Conservation (phyloP, 1,139 yeast species). For the Nakaseomyces bracarensis region DNA sequence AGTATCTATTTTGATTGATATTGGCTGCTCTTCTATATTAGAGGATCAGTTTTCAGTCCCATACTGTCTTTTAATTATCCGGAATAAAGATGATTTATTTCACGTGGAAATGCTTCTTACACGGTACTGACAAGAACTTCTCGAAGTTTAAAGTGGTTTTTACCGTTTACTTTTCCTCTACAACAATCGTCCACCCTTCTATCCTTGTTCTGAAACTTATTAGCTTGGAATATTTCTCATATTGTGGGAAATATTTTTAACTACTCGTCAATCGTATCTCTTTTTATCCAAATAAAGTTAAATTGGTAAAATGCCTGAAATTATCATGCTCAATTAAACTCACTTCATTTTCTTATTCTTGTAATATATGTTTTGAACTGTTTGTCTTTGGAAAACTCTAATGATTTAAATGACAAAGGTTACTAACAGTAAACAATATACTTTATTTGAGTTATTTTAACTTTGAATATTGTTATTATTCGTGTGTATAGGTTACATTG, state of each 20-base stretch:
- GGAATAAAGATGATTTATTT: conserved; percentile 51
- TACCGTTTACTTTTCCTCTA: conserved; percentile 72
- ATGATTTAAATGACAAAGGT: conserved; percentile 2
- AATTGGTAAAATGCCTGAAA: too few relatives aligned
- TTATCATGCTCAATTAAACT: too few relatives aligned
- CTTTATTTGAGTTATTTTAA: background rate
- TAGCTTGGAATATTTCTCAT: background rate
- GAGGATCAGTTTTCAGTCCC: conserved; percentile 48
- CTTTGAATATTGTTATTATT: background rate
- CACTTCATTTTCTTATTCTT: conserved; percentile 5
- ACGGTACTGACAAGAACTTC: conserved; percentile 40
- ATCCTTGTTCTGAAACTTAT: background rate
- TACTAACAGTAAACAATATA: conserved; percentile 2
- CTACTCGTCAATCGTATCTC: too few relatives aligned
- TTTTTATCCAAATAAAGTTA: background rate
- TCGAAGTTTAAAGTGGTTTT: conserved; percentile 12
- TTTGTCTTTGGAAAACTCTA: too few relatives aligned
- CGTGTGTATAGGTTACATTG: conserved; percentile 69
- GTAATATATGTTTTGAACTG: conserved; percentile 8
- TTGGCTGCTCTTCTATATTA: conserved; percentile 2
- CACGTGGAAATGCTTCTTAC: conserved; percentile 66
- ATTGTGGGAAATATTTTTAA: too few relatives aligned
- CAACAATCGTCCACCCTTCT: conserved; percentile 30
- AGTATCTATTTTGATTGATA: conserved; percentile 16
- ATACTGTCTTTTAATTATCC: conserved; percentile 96